Conservation (phyloP, 2,329 filamentous ascomycete genomes). For the Sporothrix euskadiensis region DNA sequence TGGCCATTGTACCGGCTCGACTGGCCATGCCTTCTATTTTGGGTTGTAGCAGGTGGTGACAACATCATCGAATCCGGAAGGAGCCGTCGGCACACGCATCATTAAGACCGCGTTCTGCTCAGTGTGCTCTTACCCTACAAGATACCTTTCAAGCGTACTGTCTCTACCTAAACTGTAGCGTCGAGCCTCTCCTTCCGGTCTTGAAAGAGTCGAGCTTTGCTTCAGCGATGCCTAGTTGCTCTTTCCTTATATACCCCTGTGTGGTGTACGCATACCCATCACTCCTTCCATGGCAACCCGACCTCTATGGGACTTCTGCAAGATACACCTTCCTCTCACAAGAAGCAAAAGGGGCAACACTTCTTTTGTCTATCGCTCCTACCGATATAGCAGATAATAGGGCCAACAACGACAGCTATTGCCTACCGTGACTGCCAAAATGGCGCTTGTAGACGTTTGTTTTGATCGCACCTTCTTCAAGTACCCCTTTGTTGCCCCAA, state of each 20-base stretch:
- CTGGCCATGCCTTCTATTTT: background rate
- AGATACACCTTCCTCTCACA: background rate
- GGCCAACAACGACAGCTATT: background rate
- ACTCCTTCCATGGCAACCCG: no score
- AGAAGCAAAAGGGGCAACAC: background rate
- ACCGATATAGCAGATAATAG: background rate
- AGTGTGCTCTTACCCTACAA: background rate
- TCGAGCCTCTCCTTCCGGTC: background rate
- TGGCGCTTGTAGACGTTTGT: background rate
- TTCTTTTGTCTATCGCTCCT: background rate
- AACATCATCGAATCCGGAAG: background rate
- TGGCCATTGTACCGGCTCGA: background rate
- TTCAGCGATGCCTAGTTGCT: background rate
- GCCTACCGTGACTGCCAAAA: background rate
- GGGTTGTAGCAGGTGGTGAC: no score
- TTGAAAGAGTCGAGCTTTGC: background rate
- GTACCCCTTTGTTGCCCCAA: background rate
- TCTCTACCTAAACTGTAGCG: background rate
- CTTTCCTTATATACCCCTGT: background rate
- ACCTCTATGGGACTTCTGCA: background rate
- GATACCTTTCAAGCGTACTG: background rate
- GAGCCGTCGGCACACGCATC: background rate
- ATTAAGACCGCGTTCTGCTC: background rate
- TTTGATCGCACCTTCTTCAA: conserved; percentile 24
- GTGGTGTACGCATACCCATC: no score